Conservation (phyloP, 2,329 filamentous ascomycete species). For the Fusarium annulatum region DNA sequence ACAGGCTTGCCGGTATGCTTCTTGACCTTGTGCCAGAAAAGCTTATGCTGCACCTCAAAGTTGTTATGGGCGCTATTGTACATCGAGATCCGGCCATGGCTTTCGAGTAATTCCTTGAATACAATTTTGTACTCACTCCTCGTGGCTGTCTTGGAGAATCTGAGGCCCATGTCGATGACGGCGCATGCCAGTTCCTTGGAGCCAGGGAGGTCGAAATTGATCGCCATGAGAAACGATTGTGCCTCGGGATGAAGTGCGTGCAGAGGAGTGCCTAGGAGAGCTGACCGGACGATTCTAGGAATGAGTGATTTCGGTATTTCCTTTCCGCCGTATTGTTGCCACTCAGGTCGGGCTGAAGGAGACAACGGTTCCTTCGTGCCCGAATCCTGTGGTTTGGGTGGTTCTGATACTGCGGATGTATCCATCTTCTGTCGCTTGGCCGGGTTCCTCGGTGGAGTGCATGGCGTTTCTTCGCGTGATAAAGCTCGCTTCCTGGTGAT, state of each 20-base stretch:
- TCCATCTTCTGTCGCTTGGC: constrained; percentile 30
- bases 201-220: constrained; percentile 10
- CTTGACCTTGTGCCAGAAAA: constrained; percentile 30
- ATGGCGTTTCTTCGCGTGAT: constrained; percentile 19
- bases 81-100: neutral
- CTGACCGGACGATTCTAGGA: constrained; percentile 2
- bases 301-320: constrained; percentile 17
- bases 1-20: constrained; percentile 17
- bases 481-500: constrained; percentile 25
- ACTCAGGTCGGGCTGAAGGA: constrained; percentile 8
- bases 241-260: constrained; percentile 11
- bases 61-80: constrained; percentile 19
- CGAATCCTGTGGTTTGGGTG: neutral
- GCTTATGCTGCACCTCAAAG: constrained; percentile 8
- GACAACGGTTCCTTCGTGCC: neutral
- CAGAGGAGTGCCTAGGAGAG: neutral
- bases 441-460: constrained; percentile 7
- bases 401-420: neutral
- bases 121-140: constrained; percentile 33
- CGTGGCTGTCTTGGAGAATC: constrained; percentile 26
- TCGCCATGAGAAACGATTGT: constrained; percentile 21
- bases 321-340: neutral
- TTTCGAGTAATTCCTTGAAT: constrained; percentile 6
- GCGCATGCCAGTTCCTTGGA: constrained; percentile 24
- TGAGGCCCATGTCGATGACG: constrained; percentile 30